Conservation (phyloP, 768 basidiomycete genomes). For the Crepidotus variabilis region DNA sequence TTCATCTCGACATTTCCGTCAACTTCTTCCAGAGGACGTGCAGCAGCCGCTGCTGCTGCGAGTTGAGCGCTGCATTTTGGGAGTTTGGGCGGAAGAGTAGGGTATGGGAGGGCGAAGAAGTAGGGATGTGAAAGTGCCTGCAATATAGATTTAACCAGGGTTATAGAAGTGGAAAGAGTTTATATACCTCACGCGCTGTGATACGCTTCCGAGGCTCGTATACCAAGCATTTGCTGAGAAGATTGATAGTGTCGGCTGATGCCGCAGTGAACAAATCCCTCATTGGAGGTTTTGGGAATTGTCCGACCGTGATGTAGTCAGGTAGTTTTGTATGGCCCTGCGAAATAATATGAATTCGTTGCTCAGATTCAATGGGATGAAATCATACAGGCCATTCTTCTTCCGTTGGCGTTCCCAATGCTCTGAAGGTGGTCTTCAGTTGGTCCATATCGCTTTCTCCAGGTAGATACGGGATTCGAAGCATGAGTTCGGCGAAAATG, state of each 20-base stretch:
- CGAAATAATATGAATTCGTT: not conserved
- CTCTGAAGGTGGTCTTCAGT: constrained; percentile 89
- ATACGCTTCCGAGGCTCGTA: constrained; percentile 88
- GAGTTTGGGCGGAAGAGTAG: constrained; percentile 84
- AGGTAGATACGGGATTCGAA: constrained; percentile 91
- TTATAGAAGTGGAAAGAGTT: not conserved
- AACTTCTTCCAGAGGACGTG: constrained; percentile 68
- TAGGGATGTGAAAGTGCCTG: constrained; percentile 87
- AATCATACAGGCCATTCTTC: constrained; percentile 90
- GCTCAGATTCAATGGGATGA: not conserved
- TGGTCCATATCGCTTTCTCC: constrained; percentile 98
- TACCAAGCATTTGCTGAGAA: constrained; percentile 73
- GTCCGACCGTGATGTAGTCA: constrained; percentile 83
- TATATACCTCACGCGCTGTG: constrained; percentile 68
- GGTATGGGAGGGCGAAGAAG: constrained; percentile 82
- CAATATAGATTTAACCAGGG: not conserved
- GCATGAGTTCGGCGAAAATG: constrained; percentile 96
- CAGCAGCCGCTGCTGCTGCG: constrained; percentile 21
- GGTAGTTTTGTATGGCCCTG: constrained; percentile 91
- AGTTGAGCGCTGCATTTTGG: constrained; percentile 63
- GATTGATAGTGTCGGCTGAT: constrained; percentile 77
- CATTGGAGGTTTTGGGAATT: constrained; percentile 79
- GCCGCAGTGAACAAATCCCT: constrained; percentile 91
- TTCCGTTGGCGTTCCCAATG: constrained; percentile 93
- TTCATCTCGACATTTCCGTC: constrained; percentile 67